Base-by-base conservation (phyloP, 2,329 filamentous ascomycete species). In the Alternaria metachromatica region DNA sequence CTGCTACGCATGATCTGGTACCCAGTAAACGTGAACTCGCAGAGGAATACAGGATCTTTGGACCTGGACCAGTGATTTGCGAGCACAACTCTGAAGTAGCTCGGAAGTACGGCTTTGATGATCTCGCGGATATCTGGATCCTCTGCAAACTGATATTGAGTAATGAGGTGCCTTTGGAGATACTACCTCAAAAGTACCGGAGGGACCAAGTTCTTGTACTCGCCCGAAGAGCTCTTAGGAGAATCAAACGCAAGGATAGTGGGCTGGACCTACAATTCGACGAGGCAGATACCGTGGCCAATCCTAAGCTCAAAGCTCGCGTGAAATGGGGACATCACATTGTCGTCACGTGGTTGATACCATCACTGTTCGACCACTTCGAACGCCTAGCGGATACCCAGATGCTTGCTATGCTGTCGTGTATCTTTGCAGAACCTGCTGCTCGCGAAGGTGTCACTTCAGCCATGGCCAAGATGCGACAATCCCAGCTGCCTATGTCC, bases 51-150 rank as follows among this genome's bases (percentile, higher is more conserved):
- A 87, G 87, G 23, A 91, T 97, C 13, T 94, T 96, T 76, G 94
- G 94, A 4, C 89, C 94, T 64, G 91, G 92, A 1, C 87, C 89
- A n/a, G 87, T 91, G 41, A 89, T 97, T 4, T 98, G 95, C 79
- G 85, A 87, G 48, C 91, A 96, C 72, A 99, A 99, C 78, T 92
- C 94, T 9, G 81, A 82, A 2, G 89, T 96, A 49, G 94, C 95
- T 9, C 86, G 89, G 69, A 89, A 88, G 66, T 86, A 91, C 69
- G 92, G 90, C 5, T 87, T 88, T 66, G 78, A 84, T 13, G 92
- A 97, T 67, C 81, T 96, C 28, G 90, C 91, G 25, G 88, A 93
- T 70, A 87, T 97, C 7, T 99, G 96, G 96, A 88, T 87, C 53
- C 90, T 97, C 68, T 85, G 93, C 58, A 90, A 88, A 18, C 83